Conservation (phyloP, 1,139 yeast species). For the Sugiyamaella sp. region DNA sequence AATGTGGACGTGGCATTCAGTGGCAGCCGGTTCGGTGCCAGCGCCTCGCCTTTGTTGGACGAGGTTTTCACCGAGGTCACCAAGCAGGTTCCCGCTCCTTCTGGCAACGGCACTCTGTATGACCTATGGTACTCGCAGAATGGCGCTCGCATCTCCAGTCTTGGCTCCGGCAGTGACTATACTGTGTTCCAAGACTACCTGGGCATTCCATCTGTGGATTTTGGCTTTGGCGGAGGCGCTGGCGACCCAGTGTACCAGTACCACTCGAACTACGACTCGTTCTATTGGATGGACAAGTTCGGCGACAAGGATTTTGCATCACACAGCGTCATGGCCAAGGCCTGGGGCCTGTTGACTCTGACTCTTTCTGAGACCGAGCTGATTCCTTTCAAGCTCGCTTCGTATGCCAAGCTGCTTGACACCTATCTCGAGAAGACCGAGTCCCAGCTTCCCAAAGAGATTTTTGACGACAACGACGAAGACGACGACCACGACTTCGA, state of each 20-base stretch:
- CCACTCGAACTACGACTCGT: constrained; percentile 71
- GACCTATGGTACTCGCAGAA: constrained; percentile 57
- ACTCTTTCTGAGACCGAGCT: constrained; percentile 53
- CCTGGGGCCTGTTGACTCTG: constrained; percentile 53
- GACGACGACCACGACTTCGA: neutral
- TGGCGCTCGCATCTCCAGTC: constrained; percentile 43
- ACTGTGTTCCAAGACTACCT: constrained; percentile 68
- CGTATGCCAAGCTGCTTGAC: constrained; percentile 47
- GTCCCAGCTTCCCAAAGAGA: constrained; percentile 16
- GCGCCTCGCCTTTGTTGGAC: constrained; percentile 58
- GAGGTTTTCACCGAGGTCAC: constrained; percentile 48
- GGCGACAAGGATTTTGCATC: constrained; percentile 61
- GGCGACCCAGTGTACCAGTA: constrained; percentile 63
- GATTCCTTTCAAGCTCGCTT: constrained; percentile 47
- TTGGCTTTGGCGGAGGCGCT: constrained; percentile 52
- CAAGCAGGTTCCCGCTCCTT: constrained; percentile 51
- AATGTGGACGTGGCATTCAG: constrained; percentile 64
- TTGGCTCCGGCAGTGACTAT: constrained; percentile 72
- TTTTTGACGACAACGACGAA: constrained; percentile 6
- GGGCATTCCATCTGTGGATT: constrained; percentile 65
- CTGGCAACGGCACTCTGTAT: constrained; percentile 47
- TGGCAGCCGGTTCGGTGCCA: constrained; percentile 52
- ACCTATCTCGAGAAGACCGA: constrained; percentile 42
- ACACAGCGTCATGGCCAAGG: constrained; percentile 58
- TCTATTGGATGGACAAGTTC: constrained; percentile 61